phyloP scores from a whole-genome alignment of 345 rosid species.

The Hevea brasiliensis region DNA sequence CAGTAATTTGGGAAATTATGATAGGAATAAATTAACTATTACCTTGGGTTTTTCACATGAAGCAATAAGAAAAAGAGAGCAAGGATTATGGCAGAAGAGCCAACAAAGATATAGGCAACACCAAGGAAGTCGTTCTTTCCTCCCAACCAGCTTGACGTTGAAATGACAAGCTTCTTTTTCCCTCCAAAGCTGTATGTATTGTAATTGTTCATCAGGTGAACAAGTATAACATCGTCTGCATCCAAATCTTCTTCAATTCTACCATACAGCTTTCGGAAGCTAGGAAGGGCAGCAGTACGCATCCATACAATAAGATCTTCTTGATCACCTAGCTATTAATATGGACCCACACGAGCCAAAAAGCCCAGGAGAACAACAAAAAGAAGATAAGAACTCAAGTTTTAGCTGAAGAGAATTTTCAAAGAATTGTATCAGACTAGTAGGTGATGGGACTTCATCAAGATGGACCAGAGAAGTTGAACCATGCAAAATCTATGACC shows the following conservation, averaged over 20 bases:
- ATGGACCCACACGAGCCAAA: slow-evolving; percentile 16
- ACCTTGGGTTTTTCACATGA: slow-evolving; percentile 66
- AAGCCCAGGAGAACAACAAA: slow-evolving; percentile 18
- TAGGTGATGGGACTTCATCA: not conserved
- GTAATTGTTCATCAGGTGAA: slow-evolving; percentile 67
- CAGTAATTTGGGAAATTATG: slow-evolving; percentile 4
- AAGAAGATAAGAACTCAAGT: slow-evolving; percentile 13
- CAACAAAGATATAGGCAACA: slow-evolving; percentile 59
- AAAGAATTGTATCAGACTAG: not conserved
- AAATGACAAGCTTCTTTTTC: slow-evolving; percentile 71
- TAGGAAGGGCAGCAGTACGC: slow-evolving; percentile 81
- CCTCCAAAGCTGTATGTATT: slow-evolving; percentile 83
- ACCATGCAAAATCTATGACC: not conserved
- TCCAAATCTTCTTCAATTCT: slow-evolving; percentile 74
- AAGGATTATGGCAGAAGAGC: slow-evolving; percentile 55
- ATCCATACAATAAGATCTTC: slow-evolving; percentile 91
- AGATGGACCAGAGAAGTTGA: not conserved
- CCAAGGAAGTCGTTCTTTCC: slow-evolving; percentile 86
- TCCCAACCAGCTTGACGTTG: slow-evolving; percentile 80
- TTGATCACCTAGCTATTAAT: slow-evolving; percentile 63
- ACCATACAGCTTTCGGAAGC: slow-evolving; percentile 78
- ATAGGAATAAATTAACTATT: not conserved
- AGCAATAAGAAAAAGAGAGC: slow-evolving; percentile 64
- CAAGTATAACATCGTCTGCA: slow-evolving; percentile 49
- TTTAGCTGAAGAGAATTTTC: slow-evolving; percentile 8